These are phyloP conservation scores for Stagonosporopsis chrysanthemi DNA, from an alignment of 2,329 filamentous ascomycete species.

Conservation along the genomic window DNA sequence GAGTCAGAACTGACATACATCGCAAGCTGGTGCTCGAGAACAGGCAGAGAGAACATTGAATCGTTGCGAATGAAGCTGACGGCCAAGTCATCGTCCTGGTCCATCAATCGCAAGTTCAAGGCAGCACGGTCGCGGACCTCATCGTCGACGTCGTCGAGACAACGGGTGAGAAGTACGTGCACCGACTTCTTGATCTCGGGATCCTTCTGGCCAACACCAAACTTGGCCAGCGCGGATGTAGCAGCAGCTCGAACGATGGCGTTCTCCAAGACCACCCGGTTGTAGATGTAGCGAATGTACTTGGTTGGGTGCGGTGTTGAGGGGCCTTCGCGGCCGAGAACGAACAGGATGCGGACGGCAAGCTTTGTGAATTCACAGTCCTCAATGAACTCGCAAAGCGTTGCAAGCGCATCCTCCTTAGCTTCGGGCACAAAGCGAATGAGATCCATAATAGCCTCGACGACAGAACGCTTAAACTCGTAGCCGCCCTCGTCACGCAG, in stretches of 20 bases:
- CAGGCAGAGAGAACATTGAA: constrained; percentile 92
- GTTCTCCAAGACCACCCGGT: constrained; percentile 96
- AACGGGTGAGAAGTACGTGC: constrained; percentile 87
- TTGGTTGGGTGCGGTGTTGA: constrained; percentile 96
- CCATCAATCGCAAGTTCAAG: constrained; percentile 89
- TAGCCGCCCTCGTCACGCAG: constrained; percentile 96
- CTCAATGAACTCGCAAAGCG: constrained; percentile 98
- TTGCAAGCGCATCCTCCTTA: constrained; percentile 82
- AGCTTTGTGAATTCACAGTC: constrained; percentile 99
- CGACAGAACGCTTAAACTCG: constrained; percentile 96
- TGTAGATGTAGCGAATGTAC: constrained; percentile 99
- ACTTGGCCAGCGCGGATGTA: constrained; percentile 94
- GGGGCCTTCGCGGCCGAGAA: constrained; percentile 92
- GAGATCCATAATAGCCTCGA: constrained; percentile 98
- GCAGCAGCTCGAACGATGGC: constrained; percentile 93
- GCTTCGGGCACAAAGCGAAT: constrained; percentile 98
- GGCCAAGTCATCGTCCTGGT: constrained; percentile 84
- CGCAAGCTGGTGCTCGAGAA: constrained; percentile 95
- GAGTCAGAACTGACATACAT: constrained; percentile 96
- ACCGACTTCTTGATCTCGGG: constrained; percentile 97
- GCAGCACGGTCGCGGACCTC: constrained; percentile 96
- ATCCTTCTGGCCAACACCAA: constrained; percentile 93
- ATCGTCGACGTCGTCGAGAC: constrained; percentile 95
- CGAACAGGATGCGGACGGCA: constrained; percentile 91
- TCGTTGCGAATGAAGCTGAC: constrained; percentile 93